Conservation (phyloP, 2,329 filamentous ascomycete genomes). For the Alternaria hordeiaustralica region DNA sequence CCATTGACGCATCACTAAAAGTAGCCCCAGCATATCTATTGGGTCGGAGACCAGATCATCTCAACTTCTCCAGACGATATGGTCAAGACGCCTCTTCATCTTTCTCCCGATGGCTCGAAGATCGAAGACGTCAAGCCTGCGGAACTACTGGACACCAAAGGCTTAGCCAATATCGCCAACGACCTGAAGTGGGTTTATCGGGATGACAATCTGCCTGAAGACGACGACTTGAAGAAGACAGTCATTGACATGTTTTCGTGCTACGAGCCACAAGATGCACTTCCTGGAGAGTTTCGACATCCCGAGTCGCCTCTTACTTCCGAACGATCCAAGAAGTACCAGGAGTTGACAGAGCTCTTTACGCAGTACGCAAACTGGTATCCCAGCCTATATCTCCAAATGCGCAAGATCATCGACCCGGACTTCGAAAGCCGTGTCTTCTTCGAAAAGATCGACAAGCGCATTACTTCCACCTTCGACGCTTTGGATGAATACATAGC, state of each 20-base stretch:
- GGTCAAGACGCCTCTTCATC: slow-evolving; percentile 34
- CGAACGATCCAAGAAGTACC: slow-evolving; percentile 40
- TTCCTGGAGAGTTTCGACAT: slow-evolving; percentile 43
- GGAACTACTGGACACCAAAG: slow-evolving; percentile 34
- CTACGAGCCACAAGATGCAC: slow-evolving; percentile 43
- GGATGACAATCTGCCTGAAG: slow-evolving; percentile 33
- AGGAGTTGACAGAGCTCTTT: slow-evolving; percentile 39
- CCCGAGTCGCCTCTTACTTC: slow-evolving; percentile 34
- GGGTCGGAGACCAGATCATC: slow-evolving; percentile 46
- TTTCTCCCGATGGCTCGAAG: slow-evolving; percentile 43
- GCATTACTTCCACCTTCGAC: slow-evolving; percentile 36
- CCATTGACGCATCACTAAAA: slow-evolving; percentile 1
- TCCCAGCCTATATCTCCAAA: slow-evolving; percentile 32
- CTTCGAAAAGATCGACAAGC: slow-evolving; percentile 44
- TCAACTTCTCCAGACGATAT: slow-evolving; percentile 29
- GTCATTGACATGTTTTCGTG: slow-evolving; percentile 46
- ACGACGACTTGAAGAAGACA: slow-evolving; percentile 40
- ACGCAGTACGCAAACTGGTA: slow-evolving; percentile 37
- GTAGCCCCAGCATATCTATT: slow-evolving; percentile 46
- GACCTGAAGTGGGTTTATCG: slow-evolving; percentile 41
- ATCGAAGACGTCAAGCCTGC: slow-evolving; percentile 39
- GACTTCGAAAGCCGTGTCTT: slow-evolving; percentile 44
- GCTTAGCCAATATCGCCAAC: slow-evolving; percentile 35
- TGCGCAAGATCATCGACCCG: slow-evolving; percentile 39
- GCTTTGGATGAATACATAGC: slow-evolving; percentile 41